Evolutionary conservation across 768 basidiomycete species (phyloP).

Genomic region (Cystofilobasidium bisporidii): DNA sequence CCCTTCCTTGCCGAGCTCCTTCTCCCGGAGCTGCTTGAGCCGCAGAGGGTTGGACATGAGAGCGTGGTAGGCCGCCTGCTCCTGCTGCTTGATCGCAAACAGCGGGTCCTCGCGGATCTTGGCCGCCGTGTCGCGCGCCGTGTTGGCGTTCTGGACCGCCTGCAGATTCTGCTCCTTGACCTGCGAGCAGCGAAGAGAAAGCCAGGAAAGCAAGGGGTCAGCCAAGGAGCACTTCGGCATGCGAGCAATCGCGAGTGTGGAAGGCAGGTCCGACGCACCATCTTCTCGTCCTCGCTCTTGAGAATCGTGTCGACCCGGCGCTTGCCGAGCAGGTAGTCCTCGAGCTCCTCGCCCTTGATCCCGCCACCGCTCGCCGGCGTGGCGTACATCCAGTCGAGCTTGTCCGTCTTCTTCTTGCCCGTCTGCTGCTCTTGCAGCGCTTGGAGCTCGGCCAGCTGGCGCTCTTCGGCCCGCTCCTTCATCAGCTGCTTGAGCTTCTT

Average conservation of each 20-base stretch:
- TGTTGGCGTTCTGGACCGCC: constrained; percentile 89
- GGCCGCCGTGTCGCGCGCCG: constrained; percentile 69
- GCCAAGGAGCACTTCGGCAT: constrained; percentile 39
- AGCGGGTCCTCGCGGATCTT: constrained; percentile 96
- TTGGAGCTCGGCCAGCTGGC: constrained; percentile 91
- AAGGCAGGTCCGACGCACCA: constrained; percentile 27
- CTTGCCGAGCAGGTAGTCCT: constrained; percentile 94
- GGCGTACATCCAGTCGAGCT: constrained; percentile 99
- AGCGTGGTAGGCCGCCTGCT: constrained; percentile 82
- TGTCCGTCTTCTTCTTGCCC: constrained; percentile 85
- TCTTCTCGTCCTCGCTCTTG: constrained; percentile 79
- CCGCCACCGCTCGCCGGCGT: constrained; percentile 85
- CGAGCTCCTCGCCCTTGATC: constrained; percentile 80
- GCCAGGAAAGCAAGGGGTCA: constrained; percentile 24
- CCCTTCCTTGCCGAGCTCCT: constrained; percentile 34
- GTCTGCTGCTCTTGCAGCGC: constrained; percentile 90
- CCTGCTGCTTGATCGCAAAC: constrained; percentile 95
- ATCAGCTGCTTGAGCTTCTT: constrained; percentile 94
- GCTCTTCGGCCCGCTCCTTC: constrained; percentile 95
- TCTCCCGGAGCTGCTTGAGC: constrained; percentile 31
- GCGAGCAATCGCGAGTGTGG: background rate
- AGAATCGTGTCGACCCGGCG: constrained; percentile 94
- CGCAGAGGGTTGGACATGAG: constrained; percentile 43
- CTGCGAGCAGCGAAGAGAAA: constrained; percentile 32
- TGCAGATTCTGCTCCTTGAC: constrained; percentile 64